Conservation (phyloP, 805 yeast species). For the Sporopachydermia lactativora region DNA sequence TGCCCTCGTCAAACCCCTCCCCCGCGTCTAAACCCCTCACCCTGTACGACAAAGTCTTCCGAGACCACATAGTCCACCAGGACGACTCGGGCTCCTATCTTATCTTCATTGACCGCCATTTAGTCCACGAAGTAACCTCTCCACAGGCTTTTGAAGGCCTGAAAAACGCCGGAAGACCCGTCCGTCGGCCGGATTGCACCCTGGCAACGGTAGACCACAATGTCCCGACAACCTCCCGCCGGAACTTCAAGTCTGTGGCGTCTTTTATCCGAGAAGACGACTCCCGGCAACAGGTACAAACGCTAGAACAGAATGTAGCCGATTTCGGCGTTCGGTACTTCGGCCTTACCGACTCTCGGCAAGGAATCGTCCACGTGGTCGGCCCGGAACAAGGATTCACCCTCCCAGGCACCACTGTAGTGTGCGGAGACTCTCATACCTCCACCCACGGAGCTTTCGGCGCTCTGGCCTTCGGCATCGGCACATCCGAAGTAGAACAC, state of each 20-base stretch:
- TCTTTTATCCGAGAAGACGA: slow-evolving; percentile 83
- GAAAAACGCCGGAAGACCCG: slow-evolving; percentile 71
- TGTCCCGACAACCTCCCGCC: slow-evolving; percentile 89
- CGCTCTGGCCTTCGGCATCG: slow-evolving; percentile 94
- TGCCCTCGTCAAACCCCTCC: slow-evolving; percentile 23
- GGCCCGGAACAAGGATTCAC: slow-evolving; percentile 99
- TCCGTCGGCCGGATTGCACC: slow-evolving; percentile 87
- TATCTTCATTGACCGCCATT: slow-evolving; percentile 89
- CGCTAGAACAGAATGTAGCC: slow-evolving; percentile 85
- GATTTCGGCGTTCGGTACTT: slow-evolving; percentile 83
- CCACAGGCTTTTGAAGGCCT: slow-evolving; percentile 99
- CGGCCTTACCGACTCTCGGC: slow-evolving; percentile 90
- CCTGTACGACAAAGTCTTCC: slow-evolving; percentile 90
- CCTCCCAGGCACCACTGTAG: slow-evolving; percentile 96
- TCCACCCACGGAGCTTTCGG: slow-evolving; percentile 99
- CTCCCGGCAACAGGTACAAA: slow-evolving; percentile 82
- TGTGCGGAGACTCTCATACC: slow-evolving; percentile 98
- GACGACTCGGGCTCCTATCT: slow-evolving; percentile 81
- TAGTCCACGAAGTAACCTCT: slow-evolving; percentile 97
- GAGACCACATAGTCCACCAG: slow-evolving; percentile 83
- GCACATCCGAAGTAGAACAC: slow-evolving; percentile 98
- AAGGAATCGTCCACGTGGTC: slow-evolving; percentile 96
- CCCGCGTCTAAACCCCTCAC: slow-evolving; percentile 40
- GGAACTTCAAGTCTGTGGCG: slow-evolving; percentile 52
- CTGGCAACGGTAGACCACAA: slow-evolving; percentile 94